Conservation (phyloP, 345 rosid species). For the Eutrema japonicum region DNA sequence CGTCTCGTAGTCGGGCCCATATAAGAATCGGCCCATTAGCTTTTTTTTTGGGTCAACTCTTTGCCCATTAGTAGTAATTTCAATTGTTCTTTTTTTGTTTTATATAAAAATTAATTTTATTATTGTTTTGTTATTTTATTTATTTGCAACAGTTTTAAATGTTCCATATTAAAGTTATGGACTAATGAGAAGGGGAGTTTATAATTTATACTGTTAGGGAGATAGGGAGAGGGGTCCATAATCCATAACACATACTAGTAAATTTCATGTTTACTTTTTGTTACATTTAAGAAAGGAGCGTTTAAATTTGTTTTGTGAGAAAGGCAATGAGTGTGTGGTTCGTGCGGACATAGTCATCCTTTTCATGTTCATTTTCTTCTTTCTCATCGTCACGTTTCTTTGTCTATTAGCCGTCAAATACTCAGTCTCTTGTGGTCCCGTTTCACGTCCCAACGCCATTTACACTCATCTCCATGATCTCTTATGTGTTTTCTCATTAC, state of each 20-base stretch:
- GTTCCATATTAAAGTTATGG: neutral
- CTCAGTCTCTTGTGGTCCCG: conserved; percentile 40
- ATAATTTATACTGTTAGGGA: neutral
- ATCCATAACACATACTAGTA: conserved; percentile 23
- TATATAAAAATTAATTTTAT: too few relatives aligned
- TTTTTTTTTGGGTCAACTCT: too few relatives aligned
- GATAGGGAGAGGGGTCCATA: neutral
- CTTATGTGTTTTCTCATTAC: conserved; percentile 19
- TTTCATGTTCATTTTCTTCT: conserved; percentile 38
- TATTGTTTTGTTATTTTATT: too few relatives aligned
- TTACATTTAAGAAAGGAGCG: neutral
- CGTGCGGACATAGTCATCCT: conserved; percentile 34
- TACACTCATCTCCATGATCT: conserved; percentile 25
- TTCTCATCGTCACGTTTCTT: conserved; percentile 39
- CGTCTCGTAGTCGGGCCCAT: too few relatives aligned
- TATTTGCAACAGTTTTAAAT: too few relatives aligned
- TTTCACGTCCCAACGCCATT: conserved; percentile 41
- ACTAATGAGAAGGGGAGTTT: neutral
- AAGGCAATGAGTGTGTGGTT: conserved; percentile 36
- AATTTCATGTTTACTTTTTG: conserved; percentile 4
- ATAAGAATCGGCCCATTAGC: too few relatives aligned
- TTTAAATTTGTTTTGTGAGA: neutral
- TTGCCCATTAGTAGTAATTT: neutral
- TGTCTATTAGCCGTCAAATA: conserved; percentile 44
- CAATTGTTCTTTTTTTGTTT: neutral